phyloP scores from a whole-genome alignment of 2,329 filamentous ascomycete genomes.

The Ophiostoma australiae region DNA sequence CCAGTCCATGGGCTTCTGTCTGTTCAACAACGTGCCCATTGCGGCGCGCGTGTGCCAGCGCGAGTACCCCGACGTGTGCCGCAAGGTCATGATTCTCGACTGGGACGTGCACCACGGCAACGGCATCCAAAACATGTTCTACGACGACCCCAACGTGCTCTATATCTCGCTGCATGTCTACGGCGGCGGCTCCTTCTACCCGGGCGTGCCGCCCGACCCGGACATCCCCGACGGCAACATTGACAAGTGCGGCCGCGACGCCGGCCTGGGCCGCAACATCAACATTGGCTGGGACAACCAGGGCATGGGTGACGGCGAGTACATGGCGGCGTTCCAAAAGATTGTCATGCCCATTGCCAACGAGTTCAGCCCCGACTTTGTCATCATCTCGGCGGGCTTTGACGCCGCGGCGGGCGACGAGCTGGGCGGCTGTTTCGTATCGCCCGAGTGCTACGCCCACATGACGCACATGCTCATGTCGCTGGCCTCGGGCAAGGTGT shows the following conservation, averaged over 20 bases:
- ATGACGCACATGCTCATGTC: slow-evolving; percentile 99
- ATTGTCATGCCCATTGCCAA: slow-evolving; percentile 93
- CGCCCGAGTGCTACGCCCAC: slow-evolving; percentile 86
- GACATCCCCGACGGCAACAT: slow-evolving; percentile 57
- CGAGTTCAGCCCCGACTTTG: slow-evolving; percentile 89
- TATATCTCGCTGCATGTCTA: slow-evolving; percentile 96
- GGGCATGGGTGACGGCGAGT: slow-evolving; percentile 93
- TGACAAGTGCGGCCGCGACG: slow-evolving; percentile 53
- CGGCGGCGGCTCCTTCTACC: slow-evolving; percentile 78
- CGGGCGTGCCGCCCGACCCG: slow-evolving; percentile 56
- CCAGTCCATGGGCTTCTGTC: slow-evolving; percentile 85
- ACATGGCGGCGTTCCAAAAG: slow-evolving; percentile 92
- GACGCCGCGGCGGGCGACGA: slow-evolving; percentile 92
- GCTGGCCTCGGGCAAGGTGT: slow-evolving; percentile 79
- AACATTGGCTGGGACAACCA: slow-evolving; percentile 64
- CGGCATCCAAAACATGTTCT: slow-evolving; percentile 93
- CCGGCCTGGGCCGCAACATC: slow-evolving; percentile 57
- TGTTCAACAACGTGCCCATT: slow-evolving; percentile 97
- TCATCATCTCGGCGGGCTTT: slow-evolving; percentile 93
- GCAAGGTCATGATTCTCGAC: slow-evolving; percentile 88
- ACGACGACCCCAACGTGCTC: slow-evolving; percentile 86
- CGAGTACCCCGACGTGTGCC: slow-evolving; percentile 72
- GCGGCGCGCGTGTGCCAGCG: slow-evolving; percentile 82
- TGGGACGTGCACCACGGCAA: slow-evolving; percentile 85
- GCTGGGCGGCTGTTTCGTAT: slow-evolving; percentile 86